Evolutionary conservation across 495 filamentous ascomycete species (phyloP).

Genomic region (Neurospora sp.): DNA sequence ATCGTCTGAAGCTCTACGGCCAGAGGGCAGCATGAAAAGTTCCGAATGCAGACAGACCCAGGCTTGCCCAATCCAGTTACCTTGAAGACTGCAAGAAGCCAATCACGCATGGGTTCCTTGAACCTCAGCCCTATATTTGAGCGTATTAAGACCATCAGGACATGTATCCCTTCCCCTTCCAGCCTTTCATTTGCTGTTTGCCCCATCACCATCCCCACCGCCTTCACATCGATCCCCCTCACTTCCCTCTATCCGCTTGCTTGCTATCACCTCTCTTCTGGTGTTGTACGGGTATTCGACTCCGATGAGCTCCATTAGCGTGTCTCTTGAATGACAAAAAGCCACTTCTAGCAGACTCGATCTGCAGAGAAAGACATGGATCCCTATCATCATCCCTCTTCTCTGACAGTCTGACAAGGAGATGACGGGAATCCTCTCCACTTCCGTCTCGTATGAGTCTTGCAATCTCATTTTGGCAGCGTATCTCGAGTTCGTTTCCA

Average conservation of each 20-base stretch:
- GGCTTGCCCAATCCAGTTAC: conserved; percentile 10
- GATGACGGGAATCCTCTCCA: neutral
- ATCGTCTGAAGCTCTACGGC: neutral
- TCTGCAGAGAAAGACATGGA: neutral
- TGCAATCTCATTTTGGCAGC: neutral
- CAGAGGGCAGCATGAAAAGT: neutral
- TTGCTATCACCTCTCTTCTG: neutral
- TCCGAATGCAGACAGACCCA: conserved; percentile 7
- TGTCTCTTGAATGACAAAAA: neutral
- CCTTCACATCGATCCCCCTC: neutral
- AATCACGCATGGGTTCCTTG: conserved; percentile 4
- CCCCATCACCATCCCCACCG: neutral
- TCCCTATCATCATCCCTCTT: neutral
- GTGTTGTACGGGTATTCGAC: neutral
- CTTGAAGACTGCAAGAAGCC: conserved; percentile 4
- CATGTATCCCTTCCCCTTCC: neutral
- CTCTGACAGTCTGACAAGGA: neutral
- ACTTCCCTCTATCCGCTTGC: neutral
- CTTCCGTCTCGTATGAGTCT: neutral
- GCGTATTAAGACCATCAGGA: conserved; percentile 11
- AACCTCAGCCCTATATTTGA: conserved; percentile 8
- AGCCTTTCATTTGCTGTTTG: conserved; percentile 11
- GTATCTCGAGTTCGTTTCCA: neutral
- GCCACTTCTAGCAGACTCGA: neutral
- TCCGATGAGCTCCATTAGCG: neutral